Conservation (phyloP, 345 rosid species). For the rapeseed (Brassica napus) region Da-Ae NC_063450.1:30052001-30052500, state of each 20-base stretch:
- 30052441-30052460: constrained; percentile 42
- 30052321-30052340: neutral
- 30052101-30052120: constrained; percentile 40
- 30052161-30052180: constrained; percentile 44
- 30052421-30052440: constrained; percentile 46
- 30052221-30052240: neutral
- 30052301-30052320: neutral
- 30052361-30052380: constrained; percentile 35
- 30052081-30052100: constrained; percentile 38
- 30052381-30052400: constrained; percentile 34
- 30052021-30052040: constrained; percentile 28
- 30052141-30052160: constrained; percentile 38
- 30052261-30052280: constrained; percentile 1
- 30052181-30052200: constrained; percentile 69
- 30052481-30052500: neutral
- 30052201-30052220: neutral
- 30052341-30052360: neutral
- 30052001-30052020: constrained; percentile 42
- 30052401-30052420: constrained; percentile 43
- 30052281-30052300: neutral
- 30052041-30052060: constrained; percentile 21
- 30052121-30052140: constrained; percentile 43
- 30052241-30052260: neutral
- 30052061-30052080: constrained; percentile 31
- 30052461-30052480: neutral